Evolutionary conservation across 2,329 filamentous ascomycete genomes (phyloP).

Genomic region (Hirsutella rhossiliensis): DNA sequence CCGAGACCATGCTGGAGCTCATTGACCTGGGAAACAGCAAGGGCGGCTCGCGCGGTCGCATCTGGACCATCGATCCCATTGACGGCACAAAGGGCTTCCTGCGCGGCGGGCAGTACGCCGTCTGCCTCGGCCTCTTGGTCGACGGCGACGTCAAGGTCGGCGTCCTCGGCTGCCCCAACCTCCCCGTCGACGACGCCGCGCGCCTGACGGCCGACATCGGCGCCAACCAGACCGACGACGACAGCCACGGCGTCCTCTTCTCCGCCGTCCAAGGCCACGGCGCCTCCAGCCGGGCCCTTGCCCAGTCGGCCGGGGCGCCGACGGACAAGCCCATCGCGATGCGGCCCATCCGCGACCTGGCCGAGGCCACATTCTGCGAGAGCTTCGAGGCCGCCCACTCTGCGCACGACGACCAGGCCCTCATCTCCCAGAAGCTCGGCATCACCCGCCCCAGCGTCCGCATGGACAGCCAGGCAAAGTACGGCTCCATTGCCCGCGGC

Average conservation of each 20-base stretch:
- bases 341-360: conserved; percentile 62
- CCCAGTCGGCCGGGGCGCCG: conserved; percentile 33
- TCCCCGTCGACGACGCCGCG: conserved; percentile 69
- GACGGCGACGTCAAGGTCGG: conserved; percentile 91
- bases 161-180: conserved; percentile 89
- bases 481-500: conserved; percentile 86
- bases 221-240: conserved; percentile 60
- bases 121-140: conserved; percentile 83
- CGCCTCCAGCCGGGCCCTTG: conserved; percentile 65
- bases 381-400: conserved; percentile 91
- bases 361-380: conserved; percentile 87
- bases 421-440: conserved; percentile 67
- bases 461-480: conserved; percentile 98
- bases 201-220: conserved; percentile 55
- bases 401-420: conserved; percentile 74
- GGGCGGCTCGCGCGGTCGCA: conserved; percentile 62
- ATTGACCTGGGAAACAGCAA: conserved; percentile 58
- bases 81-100: conserved; percentile 97
- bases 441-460: conserved; percentile 84
- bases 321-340: conserved; percentile 59
- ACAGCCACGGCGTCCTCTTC: conserved; percentile 78
- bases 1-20: conserved; percentile 54
- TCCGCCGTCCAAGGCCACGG: conserved; percentile 71
- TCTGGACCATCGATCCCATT: conserved; percentile 96
- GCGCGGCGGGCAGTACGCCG: conserved; percentile 90